These are phyloP conservation scores for Podila epicladia DNA, from an alignment of 192 early-diverging fungal species.

Conservation along the genomic window DNA sequence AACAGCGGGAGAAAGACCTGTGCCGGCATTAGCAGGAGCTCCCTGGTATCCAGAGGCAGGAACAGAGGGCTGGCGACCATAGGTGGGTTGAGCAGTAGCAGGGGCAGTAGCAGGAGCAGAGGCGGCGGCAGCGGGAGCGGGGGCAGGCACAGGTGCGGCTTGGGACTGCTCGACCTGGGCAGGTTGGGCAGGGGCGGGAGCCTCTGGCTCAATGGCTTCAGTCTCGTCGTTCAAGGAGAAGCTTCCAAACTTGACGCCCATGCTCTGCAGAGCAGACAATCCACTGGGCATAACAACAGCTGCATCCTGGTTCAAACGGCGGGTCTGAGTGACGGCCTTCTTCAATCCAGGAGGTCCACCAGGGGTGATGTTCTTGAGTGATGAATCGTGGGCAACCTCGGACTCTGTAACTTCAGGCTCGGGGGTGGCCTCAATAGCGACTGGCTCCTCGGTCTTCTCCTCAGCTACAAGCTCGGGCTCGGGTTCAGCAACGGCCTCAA, in stretches of 20 bases:
- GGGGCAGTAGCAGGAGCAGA: neutral
- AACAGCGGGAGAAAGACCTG: conserved; percentile 42
- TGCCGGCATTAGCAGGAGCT: conserved; percentile 13
- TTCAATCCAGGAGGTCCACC: conserved; percentile 58
- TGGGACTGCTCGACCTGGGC: conserved; percentile 20
- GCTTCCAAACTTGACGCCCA: conserved; percentile 87
- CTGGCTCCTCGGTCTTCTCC: conserved; percentile 2
- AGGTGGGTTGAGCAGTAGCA: no score
- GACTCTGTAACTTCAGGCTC: conserved; percentile 4
- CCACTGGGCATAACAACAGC: conserved; percentile 89
- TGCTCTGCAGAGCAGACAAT: conserved; percentile 65
- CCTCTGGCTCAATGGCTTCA: conserved; percentile 46
- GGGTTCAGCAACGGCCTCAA: conserved; percentile 17
- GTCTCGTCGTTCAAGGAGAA: conserved; percentile 67
- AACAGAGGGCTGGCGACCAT: neutral
- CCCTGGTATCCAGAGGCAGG: conserved; percentile 9
- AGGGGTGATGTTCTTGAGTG: conserved; percentile 1
- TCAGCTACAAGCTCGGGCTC: conserved; percentile 9
- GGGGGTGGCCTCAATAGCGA: neutral
- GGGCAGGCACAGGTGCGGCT: conserved; percentile 12
- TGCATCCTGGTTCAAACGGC: conserved; percentile 89
- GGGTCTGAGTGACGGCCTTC: conserved; percentile 52
- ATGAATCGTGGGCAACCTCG: neutral
- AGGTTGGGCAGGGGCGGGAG: conserved; percentile 31
- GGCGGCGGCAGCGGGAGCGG: neutral